Base-by-base conservation (phyloP, 371 early-diverging fungal species). In the Smittium mucronatum region DNA sequence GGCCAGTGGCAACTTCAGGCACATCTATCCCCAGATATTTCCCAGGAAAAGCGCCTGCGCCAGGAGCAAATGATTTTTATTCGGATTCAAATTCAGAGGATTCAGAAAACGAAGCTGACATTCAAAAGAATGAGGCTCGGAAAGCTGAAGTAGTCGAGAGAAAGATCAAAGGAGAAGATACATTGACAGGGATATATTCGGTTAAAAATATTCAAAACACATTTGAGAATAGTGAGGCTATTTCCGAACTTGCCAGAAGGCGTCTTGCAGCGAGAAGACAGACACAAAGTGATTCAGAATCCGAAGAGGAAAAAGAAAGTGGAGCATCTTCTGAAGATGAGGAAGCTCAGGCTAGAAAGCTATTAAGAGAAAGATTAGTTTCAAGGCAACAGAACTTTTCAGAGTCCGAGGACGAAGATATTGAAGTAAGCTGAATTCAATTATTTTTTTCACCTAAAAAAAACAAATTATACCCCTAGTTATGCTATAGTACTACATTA, bases 41-140 rank as follows among this genome's bases (percentile, higher is more conserved):
- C 31, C 70, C 70, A 34, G 70, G 60, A 17, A 63, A 63, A 36
- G 70, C 60, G 28, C 63, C 70, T 29, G 17, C n/a, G 2, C 5
- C 28, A 25, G 75, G 64, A 17, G 67, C 58, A 11, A 72, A 31
- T 32, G 57, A 64, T 30, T 68, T 57, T 1, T 60, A 60, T n/a
- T 64, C 70, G 16, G 60, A 59, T n/a, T 66, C 64, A 30, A 72
- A 73, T 36, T 64, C 70, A 0, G 73, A 73, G 8, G 63, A 69
- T 0, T 47, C 71, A 47, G 63, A 72, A 28, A 69, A 29, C 36
- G 63, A 57, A 69, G 71, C 47, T 26, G 1, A 36, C n/a, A 57
- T 33, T 28, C 17, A 71, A 70, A 29, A 67, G 35, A 64, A 17
- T 34, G 26, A 61, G 25, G 64, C 28, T 21, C 28, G 25, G 25